A percentile compares a stretch with the other conserved stretches of the same genome.
These are phyloP conservation scores for Moelleriella libera DNA, from an alignment of 2,329 filamentous ascomycete species.

Conservation along the genomic window DNA sequence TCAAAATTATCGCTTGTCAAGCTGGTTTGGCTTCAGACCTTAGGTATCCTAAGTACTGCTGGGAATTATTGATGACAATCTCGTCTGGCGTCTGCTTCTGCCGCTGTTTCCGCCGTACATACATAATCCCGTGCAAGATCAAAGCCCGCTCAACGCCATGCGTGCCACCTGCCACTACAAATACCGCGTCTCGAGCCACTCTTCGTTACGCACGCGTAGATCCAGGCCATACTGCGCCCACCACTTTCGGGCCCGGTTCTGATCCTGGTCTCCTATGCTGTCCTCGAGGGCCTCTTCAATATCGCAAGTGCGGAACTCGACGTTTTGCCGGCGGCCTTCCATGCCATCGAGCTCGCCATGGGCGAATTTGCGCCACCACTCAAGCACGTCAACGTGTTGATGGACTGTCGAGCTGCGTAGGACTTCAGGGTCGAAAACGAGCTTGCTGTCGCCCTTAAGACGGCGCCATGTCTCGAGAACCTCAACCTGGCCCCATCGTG, in stretches of 20 bases:
- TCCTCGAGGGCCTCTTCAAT: slow-evolving; percentile 92
- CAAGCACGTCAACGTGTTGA: slow-evolving; percentile 68
- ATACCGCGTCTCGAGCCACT: slow-evolving; percentile 77
- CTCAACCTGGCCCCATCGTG: slow-evolving; percentile 68
- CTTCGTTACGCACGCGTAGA: slow-evolving; percentile 65
- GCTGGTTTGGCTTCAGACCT: no score
- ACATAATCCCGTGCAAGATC: no score
- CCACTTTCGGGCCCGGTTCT: slow-evolving; percentile 65
- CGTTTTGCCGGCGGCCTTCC: slow-evolving; percentile 45
- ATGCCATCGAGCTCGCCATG: slow-evolving; percentile 38
- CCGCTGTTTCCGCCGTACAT: no score
- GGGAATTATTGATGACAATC: no score
- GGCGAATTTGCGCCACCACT: slow-evolving; percentile 77
- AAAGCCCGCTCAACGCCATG: no score
- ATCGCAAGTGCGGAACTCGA: slow-evolving; percentile 90
- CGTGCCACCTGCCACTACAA: slow-evolving; percentile 25
- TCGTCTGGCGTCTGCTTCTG: no score
- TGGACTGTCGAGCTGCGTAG: slow-evolving; percentile 79
- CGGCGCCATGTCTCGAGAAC: slow-evolving; percentile 72
- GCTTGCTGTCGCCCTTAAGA: slow-evolving; percentile 47
- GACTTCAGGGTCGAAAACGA: slow-evolving; percentile 73
- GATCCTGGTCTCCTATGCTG: slow-evolving; percentile 48
- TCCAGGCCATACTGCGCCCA: slow-evolving; percentile 80
- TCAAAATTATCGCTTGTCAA: no score
- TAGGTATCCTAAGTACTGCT: no score